Base-by-base conservation (phyloP, 768 basidiomycete species). In the Rubroboletus satanas region DNA sequence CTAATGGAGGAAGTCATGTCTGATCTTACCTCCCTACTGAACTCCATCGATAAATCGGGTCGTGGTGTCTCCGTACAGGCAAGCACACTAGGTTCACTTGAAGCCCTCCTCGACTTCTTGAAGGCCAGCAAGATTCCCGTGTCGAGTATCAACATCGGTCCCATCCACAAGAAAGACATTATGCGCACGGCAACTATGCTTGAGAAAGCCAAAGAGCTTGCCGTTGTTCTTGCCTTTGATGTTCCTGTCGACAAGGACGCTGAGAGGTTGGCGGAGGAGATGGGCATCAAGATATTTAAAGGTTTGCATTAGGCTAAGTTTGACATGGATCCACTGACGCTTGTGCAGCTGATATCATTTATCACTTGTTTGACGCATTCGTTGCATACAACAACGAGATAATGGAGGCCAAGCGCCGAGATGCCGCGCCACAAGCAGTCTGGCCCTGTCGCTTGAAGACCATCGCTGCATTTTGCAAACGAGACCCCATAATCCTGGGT, bases 11-110 rank as follows among this genome's bases (percentile, higher is more conserved):
- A 97, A 72, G 85, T 98, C 64, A 98, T 98, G 96, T 87, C 91
- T 15, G 97, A 98, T 69, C 77, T 99, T 33, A 93, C 92, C 12
- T 83, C 88, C 7, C 75, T 99, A 42, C 77, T 93, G 53, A 88
- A 90, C 62, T 94, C 85, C 62, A 89, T 98, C 66, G 93, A 96
- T 75, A 95, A 93, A 72, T 88, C 88, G 5, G 96, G 94, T n/a
- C 85, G 87, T 31, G 97, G 97, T 59, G 96, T 99, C 55, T 97
- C 91, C 64, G 97, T 99, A 11, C 97, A 98, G 69, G 93, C 97
- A 5, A 94, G 91, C 49, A 99, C 97, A 5, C 83, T 99, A 38
- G 97, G 97, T 55, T 97, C 97, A 12, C 81, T 99, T 37, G 97
- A 99, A 71, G 97, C 97, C 2, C 76, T 99, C 52, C 79, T 99